Base-by-base conservation (phyloP, 139 green algal genomes). In the Trebouxia sp. region DNA sequence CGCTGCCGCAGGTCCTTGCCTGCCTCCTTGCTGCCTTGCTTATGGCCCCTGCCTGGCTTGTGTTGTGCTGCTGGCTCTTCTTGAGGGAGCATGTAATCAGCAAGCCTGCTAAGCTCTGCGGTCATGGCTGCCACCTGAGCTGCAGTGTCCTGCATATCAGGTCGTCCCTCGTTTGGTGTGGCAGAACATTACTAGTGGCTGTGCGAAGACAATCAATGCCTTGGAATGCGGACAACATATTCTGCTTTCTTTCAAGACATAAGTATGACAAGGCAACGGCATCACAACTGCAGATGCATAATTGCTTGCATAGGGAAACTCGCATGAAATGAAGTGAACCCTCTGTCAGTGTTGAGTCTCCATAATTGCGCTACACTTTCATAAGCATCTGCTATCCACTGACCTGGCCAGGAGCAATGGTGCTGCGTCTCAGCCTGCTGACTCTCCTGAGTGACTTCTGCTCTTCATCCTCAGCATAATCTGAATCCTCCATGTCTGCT, bases 91-190 rank as follows among this genome's bases (percentile, higher is more conserved):
- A 72, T 72, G 62, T 72, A 32, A 42, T 72, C 62, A 72, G 62
- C 62, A n/a, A 72, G 32, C 32, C 62, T 42, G 62, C 32, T 72
- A 32, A 72, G 35, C 62, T 72, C 32, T 45, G 62, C 62, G 3
- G 62, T 72, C 62, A 72, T 72, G 3, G 62, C 62, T 72, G 62
- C 62, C 62, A 72, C 62, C 32, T 72, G 62, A 6, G 62, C 62
- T 72, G 62, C 62, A 45, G 62, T 72, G 20, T 72, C 62, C 62
- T 72, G 55, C 55, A 72, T 3, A 72, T 24, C 24, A 41, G 30
- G 11, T 26, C 9, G 30, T 10, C n/a, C n/a, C n/a, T n/a, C n/a
- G n/a, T n/a, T n/a, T n/a, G n/a, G n/a, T n/a, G n/a, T n/a, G n/a
- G n/a, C n/a, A n/a, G n/a, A n/a, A n/a, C n/a, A n/a, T n/a, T n/a